Base-by-base conservation (phyloP, 805 yeast genomes). In the Yarrowia alimentaria region DNA sequence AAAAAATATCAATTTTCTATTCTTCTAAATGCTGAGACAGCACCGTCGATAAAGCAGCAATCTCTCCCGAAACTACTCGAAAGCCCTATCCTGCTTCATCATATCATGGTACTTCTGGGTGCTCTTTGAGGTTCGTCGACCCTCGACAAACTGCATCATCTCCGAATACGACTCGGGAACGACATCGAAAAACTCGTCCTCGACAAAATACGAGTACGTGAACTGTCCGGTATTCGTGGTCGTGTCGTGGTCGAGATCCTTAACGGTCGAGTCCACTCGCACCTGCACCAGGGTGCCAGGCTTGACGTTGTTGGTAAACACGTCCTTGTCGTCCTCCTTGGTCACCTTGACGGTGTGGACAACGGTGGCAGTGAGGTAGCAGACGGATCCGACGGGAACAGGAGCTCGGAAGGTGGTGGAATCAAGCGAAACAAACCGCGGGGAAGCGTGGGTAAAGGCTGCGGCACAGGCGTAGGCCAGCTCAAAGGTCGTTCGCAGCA, bases 381-480 rank as follows among this genome's bases (percentile, higher is more conserved):
- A 70, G 7, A 91, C 95, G 1, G 90, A 81, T 1, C 98, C 97
- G 13, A 90, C 96, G 1, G 97, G 97, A 6, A 90, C 98, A 2
- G 98, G 98, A 14, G 90, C 85, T 61, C 85, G 81, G 74, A 90
- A 90, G 18, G 94, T 85, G 33, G 96, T 88, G 17, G 93, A 83
- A 64, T 90, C 97, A 58, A 90, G 74, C 2, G 95, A 84, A 9
- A 88, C 85, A 59, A 90, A 90, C 63, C 96, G 75, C 33, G 98
- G 96, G 54, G 83, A 80, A 12, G 91, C 81, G 57, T 80, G 81
- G 2, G 96, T 73, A 61, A 90, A 88, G 1, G 94, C 85, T 5
- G 95, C 95, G 6, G 95, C 88, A 13, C 91, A 80, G 68, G 95
- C 88, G 64, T 89, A 90, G 1, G 96, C 97, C 61, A 90, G 77